Conservation (phyloP, 2,329 filamentous ascomycete species). For the Colletotrichum sp. region DNA sequence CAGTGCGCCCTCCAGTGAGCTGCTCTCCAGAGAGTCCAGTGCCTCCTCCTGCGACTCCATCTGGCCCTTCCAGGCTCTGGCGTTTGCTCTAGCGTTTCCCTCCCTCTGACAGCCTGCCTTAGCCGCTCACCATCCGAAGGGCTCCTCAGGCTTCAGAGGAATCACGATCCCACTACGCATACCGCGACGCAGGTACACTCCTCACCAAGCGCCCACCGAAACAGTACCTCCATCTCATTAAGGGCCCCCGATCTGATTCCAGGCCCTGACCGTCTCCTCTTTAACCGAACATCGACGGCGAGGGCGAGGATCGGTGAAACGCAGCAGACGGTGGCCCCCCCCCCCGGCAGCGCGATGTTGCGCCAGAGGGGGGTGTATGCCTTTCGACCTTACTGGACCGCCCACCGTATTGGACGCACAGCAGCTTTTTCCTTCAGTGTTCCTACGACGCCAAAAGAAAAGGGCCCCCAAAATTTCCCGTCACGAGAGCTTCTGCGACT, state of each 20-base stretch:
- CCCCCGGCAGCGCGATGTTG: not conserved
- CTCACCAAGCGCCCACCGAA: not conserved
- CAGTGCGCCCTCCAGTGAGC: not conserved
- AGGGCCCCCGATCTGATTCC: not conserved
- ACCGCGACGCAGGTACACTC: not conserved
- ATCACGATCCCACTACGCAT: not conserved
- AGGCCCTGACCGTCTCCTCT: not conserved
- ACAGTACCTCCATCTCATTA: not conserved
- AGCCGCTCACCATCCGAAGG: constrained; percentile 4
- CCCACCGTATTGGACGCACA: not conserved
- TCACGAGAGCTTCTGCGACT: constrained; percentile 5
- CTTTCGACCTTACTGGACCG: not conserved
- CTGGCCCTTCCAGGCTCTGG: not conserved
- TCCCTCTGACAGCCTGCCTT: not conserved
- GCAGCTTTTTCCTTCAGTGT: not conserved
- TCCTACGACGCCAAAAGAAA: not conserved
- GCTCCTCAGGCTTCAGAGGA: not conserved
- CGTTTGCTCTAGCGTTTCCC: not conserved
- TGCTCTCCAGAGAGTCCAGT: not conserved
- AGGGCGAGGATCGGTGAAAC: constrained; percentile 9
- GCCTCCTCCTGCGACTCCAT: not conserved
- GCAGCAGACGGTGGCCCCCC: not conserved
- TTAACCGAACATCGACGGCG: constrained; percentile 10
- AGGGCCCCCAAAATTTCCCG: not conserved
- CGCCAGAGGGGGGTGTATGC: not conserved